phyloP scores from a whole-genome alignment of 2,329 filamentous ascomycete species.

The Geosmithia putterillii region DNA sequence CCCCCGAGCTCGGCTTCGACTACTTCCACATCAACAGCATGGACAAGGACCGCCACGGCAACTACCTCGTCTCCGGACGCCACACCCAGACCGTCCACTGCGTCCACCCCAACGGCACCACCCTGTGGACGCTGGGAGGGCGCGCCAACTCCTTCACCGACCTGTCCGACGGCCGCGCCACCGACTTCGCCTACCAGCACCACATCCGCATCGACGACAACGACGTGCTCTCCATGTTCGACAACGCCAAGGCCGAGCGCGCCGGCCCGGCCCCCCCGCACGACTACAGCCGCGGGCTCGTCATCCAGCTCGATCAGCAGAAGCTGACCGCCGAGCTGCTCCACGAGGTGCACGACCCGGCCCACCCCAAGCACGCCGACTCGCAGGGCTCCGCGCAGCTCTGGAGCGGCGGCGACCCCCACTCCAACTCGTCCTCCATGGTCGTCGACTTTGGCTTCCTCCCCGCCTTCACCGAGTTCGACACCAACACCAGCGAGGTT shows the following conservation, averaged over 20 bases:
- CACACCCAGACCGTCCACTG: constrained; percentile 32
- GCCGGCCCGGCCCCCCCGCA: constrained; percentile 12
- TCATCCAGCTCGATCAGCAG: constrained; percentile 10
- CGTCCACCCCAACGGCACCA: constrained; percentile 29
- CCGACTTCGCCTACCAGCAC: constrained; percentile 24
- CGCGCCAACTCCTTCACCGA: constrained; percentile 24
- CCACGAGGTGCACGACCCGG: constrained; percentile 26
- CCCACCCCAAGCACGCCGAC: constrained; percentile 29
- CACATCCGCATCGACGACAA: constrained; percentile 41
- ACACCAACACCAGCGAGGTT: constrained; percentile 26
- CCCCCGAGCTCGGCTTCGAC: constrained; percentile 27
- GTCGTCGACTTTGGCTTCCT: constrained; percentile 45
- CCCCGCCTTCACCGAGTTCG: constrained; percentile 32
- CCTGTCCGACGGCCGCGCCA: constrained; percentile 16
- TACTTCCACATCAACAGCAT: constrained; percentile 46
- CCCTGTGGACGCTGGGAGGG: constrained; percentile 43
- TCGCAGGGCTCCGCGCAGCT: constrained; percentile 36
- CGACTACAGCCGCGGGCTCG: constrained; percentile 11
- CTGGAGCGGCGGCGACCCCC: constrained; percentile 27
- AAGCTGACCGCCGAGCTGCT: constrained; percentile 17
- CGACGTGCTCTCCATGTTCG: constrained; percentile 30
- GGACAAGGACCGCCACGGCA: constrained; percentile 33
- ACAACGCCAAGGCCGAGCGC: constrained; percentile 9
- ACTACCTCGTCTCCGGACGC: constrained; percentile 42
- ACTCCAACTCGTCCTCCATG: constrained; percentile 25